phyloP scores from a whole-genome alignment of 148 eudicot genomes.

The Heliosperma pusillum region DNA sequence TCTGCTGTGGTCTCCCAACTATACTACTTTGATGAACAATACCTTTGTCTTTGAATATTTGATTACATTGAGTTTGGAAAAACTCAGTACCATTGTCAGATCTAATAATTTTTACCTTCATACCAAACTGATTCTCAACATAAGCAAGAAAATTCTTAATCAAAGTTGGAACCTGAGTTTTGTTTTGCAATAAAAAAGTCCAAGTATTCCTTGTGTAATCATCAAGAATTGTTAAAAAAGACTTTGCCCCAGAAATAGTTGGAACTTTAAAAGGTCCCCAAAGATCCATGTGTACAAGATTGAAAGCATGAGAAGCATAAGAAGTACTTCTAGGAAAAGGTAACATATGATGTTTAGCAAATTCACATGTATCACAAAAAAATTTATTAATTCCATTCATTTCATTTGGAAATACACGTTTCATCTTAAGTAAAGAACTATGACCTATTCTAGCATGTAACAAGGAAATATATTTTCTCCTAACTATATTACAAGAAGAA shows the following conservation, averaged over 20 bases:
- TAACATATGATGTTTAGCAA: background rate
- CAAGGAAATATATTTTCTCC: no score
- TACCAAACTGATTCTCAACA: background rate
- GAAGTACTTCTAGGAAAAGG: background rate
- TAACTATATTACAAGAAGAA: no score
- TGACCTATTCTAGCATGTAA: constrained; percentile 13
- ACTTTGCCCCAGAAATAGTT: background rate
- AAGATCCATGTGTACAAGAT: background rate
- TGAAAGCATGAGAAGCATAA: background rate
- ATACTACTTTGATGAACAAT: no score
- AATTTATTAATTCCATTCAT: background rate
- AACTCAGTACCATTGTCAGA: background rate
- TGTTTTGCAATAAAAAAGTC: background rate
- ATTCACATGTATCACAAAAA: background rate
- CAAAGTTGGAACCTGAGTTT: background rate
- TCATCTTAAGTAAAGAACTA: background rate
- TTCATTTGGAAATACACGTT: background rate
- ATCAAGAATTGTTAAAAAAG: background rate
- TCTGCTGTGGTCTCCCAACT: no score
- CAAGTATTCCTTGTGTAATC: background rate
- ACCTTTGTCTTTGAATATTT: no score
- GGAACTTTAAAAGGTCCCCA: background rate
- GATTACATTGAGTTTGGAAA: background rate
- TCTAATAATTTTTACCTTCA: background rate
- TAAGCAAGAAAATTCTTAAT: background rate